Evolutionary conservation across 1,139 yeast species (phyloP).

Genomic region (Hyphopichia pseudoburtonii): DNA sequence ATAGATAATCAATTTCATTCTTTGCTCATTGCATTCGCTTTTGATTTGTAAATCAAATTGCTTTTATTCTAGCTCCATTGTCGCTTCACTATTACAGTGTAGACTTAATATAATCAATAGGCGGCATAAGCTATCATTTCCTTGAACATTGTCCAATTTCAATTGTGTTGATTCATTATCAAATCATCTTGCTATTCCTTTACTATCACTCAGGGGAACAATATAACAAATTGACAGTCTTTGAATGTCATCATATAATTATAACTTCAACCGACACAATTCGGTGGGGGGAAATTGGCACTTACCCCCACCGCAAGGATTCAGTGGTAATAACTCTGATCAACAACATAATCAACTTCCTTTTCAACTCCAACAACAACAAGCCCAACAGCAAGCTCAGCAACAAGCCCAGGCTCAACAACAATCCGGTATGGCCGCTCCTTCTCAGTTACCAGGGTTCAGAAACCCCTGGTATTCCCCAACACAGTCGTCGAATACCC

Average conservation of each 20-base stretch:
- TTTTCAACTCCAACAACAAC: constrained; percentile 12
- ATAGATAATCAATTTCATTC: too few relatives aligned
- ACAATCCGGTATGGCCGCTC: constrained; percentile 11
- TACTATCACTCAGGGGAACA: too few relatives aligned
- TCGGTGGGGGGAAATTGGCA: constrained; percentile 48
- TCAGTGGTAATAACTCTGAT: constrained; percentile 5
- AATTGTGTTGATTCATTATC: too few relatives aligned
- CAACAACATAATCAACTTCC: constrained; percentile 11
- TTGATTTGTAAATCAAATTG: too few relatives aligned
- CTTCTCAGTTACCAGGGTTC: constrained; percentile 32
- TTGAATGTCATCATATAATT: constrained; percentile 15
- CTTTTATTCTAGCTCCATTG: too few relatives aligned
- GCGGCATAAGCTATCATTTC: too few relatives aligned
- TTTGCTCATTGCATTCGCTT: too few relatives aligned
- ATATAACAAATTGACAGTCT: too few relatives aligned
- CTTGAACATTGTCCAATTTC: too few relatives aligned
- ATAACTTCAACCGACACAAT: constrained; percentile 38
- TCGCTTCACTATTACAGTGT: too few relatives aligned
- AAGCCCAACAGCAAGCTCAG: constrained; percentile 10
- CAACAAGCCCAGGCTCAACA: constrained; percentile 13
- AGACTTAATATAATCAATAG: too few relatives aligned
- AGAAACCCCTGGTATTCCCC: constrained; percentile 48
- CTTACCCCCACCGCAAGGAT: constrained; percentile 28
- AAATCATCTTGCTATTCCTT: too few relatives aligned
- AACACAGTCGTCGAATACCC: constrained; percentile 12